Evolutionary conservation across 495 filamentous ascomycete genomes (phyloP), one percentile per base, ranked within the genome.

Genomic region (Aeminium ludgeri): DNA sequence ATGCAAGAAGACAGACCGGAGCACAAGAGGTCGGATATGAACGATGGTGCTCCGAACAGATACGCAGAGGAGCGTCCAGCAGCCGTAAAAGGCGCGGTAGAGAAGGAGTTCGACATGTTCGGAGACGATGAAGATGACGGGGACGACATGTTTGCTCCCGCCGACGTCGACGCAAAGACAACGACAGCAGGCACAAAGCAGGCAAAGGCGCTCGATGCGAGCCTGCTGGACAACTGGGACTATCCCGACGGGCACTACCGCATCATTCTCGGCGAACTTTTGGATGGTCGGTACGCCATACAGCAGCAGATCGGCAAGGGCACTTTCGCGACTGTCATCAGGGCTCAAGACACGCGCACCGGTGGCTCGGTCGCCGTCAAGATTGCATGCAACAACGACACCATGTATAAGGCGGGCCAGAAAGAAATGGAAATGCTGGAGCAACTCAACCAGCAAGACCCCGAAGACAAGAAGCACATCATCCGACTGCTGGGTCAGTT

Each of bases 171-270:
- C 10, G 53, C 58, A n/a, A 61, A 65, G 28, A 53, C 44, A 13
- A 41, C 63, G 11, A 68, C 59, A 2, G 57, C 60, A 2, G 57
- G 61, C 27, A 50, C 50, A 7, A 57, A 55, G 49, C 63, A 77
- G 54, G 60, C 70, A 23, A 72, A 73, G 51, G 80, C 78, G 45
- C 64, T 82, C 20, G 78, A 82, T 54, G 68, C 80, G 51, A 83
- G 79, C 43, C 80, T 94, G 65, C 67, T 95, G 43, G 89, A 95
- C 54, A 85, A 86, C 51, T 86, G 86, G 70, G 85, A 89, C 56
- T 89, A 96, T 55, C 68, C 77, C 17, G 86, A 95, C 52, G 91
- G 86, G 8, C 96, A 96, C 55, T 96, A 94, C 65, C 86, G 85
- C 57, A 73, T 93, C 34, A 78, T 86, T 27, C 70, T 82, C 32